Evolutionary conservation across 1,284 basidiomycete genomes (phyloP).

Genomic region (Trametes pubescens): DNA sequence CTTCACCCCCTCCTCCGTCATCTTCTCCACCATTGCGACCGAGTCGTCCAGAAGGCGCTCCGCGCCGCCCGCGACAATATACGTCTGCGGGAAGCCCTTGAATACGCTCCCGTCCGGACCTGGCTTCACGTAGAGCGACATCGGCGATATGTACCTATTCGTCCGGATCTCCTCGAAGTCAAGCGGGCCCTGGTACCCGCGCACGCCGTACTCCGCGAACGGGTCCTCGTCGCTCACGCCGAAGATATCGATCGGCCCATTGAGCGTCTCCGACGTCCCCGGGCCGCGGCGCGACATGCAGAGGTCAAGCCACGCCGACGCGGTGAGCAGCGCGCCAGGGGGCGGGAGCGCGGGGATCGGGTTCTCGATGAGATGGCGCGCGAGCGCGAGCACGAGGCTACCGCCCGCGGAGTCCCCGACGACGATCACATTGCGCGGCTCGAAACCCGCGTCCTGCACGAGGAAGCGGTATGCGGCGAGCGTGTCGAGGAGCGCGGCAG

Average conservation of each 20-base stretch:
- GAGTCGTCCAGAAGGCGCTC: slow-evolving; percentile 37
- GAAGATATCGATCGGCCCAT: slow-evolving; percentile 25
- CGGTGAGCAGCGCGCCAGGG: slow-evolving; percentile 51
- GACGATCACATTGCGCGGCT: slow-evolving; percentile 54
- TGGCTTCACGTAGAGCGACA: slow-evolving; percentile 14
- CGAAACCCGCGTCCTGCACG: slow-evolving; percentile 47
- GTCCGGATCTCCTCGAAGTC: slow-evolving; percentile 15
- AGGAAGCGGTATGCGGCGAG: slow-evolving; percentile 56
- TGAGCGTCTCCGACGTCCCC: slow-evolving; percentile 38
- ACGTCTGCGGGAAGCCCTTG: slow-evolving; percentile 35
- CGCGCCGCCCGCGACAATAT: slow-evolving; percentile 35
- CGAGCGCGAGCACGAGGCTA: slow-evolving; percentile 68
- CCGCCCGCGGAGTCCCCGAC: slow-evolving; percentile 67
- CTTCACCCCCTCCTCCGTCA: slow-evolving; percentile 30
- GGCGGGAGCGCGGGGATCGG: slow-evolving; percentile 45
- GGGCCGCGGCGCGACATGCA: slow-evolving; percentile 46
- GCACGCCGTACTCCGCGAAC: slow-evolving; percentile 17
- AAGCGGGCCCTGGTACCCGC: slow-evolving; percentile 11
- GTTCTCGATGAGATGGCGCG: slow-evolving; percentile 50
- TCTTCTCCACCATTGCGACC: slow-evolving; percentile 25
- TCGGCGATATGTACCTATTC: slow-evolving; percentile 34
- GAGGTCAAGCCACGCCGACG: slow-evolving; percentile 68
- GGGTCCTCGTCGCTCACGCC: slow-evolving; percentile 1
- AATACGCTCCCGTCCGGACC: slow-evolving; percentile 28
- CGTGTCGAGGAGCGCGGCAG: slow-evolving; percentile 56